Conservation (phyloP, 2,329 filamentous ascomycete species). For the Aspergillus spinulosporus region DNA sequence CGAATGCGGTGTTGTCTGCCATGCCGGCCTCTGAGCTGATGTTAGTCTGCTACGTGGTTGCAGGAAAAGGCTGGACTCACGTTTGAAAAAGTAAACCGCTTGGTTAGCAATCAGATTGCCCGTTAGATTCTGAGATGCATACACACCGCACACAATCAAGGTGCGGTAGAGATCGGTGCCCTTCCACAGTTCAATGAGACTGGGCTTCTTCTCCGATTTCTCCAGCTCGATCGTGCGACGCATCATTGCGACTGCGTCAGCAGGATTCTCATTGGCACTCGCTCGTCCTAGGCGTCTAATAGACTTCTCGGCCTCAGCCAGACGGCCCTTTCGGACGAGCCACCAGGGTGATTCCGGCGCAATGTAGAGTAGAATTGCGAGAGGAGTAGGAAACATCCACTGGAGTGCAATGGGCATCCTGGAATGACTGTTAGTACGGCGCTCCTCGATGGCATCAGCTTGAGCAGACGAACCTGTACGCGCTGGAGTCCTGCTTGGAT, state of each 20-base stretch:
- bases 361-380: slow-evolving; percentile 54
- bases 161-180: slow-evolving; percentile 58
- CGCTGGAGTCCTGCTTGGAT: slow-evolving; percentile 26
- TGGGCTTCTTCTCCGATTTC: slow-evolving; percentile 47
- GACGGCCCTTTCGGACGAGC: slow-evolving; percentile 52
- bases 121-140: slow-evolving; percentile 60
- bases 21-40: slow-evolving; percentile 60
- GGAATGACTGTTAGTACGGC: slow-evolving; percentile 36
- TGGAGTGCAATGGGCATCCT: slow-evolving; percentile 58
- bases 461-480: slow-evolving; percentile 47
- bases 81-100: slow-evolving; percentile 60
- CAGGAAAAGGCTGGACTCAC: slow-evolving; percentile 28
- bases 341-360: slow-evolving; percentile 56
- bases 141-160: slow-evolving; percentile 58
- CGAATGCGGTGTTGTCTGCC: slow-evolving; percentile 55
- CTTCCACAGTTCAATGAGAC: slow-evolving; percentile 54
- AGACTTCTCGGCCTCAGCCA: slow-evolving; percentile 47
- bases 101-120: slow-evolving; percentile 65
- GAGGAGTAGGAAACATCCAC: slow-evolving; percentile 60
- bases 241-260: slow-evolving; percentile 60
- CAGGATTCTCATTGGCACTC: slow-evolving; percentile 36
- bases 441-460: slow-evolving; percentile 23
- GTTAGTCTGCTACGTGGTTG: slow-evolving; percentile 29
- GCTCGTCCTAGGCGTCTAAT: slow-evolving; percentile 53
- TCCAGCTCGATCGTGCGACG: slow-evolving; percentile 46